Percentiles rank a stretch among this genome's conserved stretches.
phyloP scores from a whole-genome alignment of 805 yeast genomes.

The Saturnispora bothae region DNA sequence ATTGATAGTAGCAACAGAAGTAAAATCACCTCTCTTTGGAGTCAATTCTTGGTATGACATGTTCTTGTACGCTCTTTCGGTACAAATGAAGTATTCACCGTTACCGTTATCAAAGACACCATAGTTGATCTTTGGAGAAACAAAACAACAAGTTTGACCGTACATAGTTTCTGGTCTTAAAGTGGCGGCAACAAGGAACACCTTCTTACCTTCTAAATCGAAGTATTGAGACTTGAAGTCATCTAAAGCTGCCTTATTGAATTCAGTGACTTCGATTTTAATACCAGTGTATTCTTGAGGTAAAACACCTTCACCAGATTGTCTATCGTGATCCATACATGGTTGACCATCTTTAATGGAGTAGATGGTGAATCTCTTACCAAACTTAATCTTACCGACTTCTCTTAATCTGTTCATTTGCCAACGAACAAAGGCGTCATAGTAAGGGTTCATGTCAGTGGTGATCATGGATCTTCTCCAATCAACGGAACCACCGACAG shows the following conservation, averaged over 20 bases:
- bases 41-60: slow-evolving; percentile 93
- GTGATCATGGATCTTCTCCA: slow-evolving; percentile 97
- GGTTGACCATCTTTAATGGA: slow-evolving; percentile 98
- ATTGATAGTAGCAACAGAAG: slow-evolving; percentile 44
- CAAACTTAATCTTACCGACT: slow-evolving; percentile 87
- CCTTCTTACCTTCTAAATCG: slow-evolving; percentile 44
- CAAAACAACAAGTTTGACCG: slow-evolving; percentile 97
- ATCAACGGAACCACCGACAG: slow-evolving; percentile 88
- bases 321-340: slow-evolving; percentile 98
- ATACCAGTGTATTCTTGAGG: slow-evolving; percentile 96
- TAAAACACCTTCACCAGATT: slow-evolving; percentile 90
- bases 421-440: slow-evolving; percentile 93
- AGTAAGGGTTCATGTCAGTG: slow-evolving; percentile 90
- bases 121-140: slow-evolving; percentile 85
- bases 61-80: slow-evolving; percentile 93
- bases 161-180: slow-evolving; percentile 98
- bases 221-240: slow-evolving; percentile 40
- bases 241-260: slow-evolving; percentile 46
- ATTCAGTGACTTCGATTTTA: slow-evolving; percentile 65
- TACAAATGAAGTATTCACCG: slow-evolving; percentile 68
- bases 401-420: slow-evolving; percentile 83
- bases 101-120: slow-evolving; percentile 84
- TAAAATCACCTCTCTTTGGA: slow-evolving; percentile 73
- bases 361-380: slow-evolving; percentile 95
- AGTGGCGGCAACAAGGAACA: slow-evolving; percentile 89